Evolutionary conservation across 2,329 filamentous ascomycete genomes (phyloP), one percentile per base, ranked within the genome.

Genomic region (Aspergillus sp.): DNA sequence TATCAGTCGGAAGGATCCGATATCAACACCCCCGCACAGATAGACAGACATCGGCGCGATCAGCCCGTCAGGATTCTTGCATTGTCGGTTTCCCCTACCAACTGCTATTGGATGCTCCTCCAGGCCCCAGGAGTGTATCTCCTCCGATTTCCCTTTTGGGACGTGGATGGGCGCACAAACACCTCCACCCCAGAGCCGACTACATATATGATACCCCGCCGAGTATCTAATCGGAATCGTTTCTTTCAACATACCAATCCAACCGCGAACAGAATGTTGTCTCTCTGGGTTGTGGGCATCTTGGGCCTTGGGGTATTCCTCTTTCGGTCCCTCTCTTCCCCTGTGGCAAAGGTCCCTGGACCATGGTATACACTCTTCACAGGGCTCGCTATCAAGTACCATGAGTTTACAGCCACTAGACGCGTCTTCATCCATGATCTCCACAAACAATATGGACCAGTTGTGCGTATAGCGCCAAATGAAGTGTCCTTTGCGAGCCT

Each of bases 331-430:
- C 35, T 38, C 5, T 14, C 35, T 7, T 14, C 35, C 13, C 35
- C 35, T 8, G 16, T 38, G 4, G 16, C 57, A 14, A 57, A 60
- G 14, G 14, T 69, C 6, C 65, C 67, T 8, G 66, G 67, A 0
- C 66, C 65, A 1, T 65, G 62, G 61, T 64, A 64, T 42, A 66
- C 66, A 16, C 55, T 47, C 2, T 56, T 65, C 40, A 70, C 66
- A 3, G 60, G 65, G 26, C 16, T 65, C 10, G 60, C 60, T 45
- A 52, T 69, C 38, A 68, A 68, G 32, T 68, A 65, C 33, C 60
- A 69, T 33, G 67, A 69, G 20, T 68, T 69, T 33, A 60, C 56
- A 1, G 60, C 60, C 0, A 63, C 60, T 16, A 57, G 65, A 20
- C 60, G 67, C 2, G 54, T 65, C n/a, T 66, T 55, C 13, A 58